Evolutionary conservation across 805 yeast species (phyloP).

Genomic region (Metschnikowia anglica): DNA sequence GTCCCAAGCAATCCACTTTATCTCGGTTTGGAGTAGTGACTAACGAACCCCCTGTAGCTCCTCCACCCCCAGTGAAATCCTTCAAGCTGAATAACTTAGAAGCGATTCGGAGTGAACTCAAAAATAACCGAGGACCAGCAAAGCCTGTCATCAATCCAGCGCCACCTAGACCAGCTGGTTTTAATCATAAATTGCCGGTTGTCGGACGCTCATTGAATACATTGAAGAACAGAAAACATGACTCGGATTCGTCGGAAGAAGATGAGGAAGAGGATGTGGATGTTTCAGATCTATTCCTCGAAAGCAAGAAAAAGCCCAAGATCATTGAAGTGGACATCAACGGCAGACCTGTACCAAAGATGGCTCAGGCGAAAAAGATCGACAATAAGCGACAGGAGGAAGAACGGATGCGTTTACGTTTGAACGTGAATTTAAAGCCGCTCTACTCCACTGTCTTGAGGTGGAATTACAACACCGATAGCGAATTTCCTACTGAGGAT

Average conservation of each 20-base stretch:
- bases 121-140: slow-evolving; percentile 21
- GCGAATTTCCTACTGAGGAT: slow-evolving; percentile 60
- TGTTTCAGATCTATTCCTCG: slow-evolving; percentile 42
- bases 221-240: slow-evolving; percentile 30
- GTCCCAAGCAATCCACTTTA: slow-evolving; percentile 36
- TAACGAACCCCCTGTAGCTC: slow-evolving; percentile 34
- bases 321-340: slow-evolving; percentile 44
- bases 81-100: slow-evolving; percentile 35
- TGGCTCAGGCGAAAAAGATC: slow-evolving; percentile 29
- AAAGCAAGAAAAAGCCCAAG: slow-evolving; percentile 35
- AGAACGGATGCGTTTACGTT: slow-evolving; percentile 72
- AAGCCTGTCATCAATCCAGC: slow-evolving; percentile 38
- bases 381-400: slow-evolving; percentile 53
- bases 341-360: slow-evolving; percentile 37
- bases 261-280: slow-evolving; percentile 36
- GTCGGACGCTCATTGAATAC: slow-evolving; percentile 42
- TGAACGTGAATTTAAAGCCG: slow-evolving; percentile 75
- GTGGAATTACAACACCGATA: slow-evolving; percentile 69
- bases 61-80: slow-evolving; percentile 31
- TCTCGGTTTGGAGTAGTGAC: slow-evolving; percentile 36
- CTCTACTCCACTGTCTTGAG: slow-evolving; percentile 64
- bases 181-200: slow-evolving; percentile 35
- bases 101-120: slow-evolving; percentile 34
- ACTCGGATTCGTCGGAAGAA: slow-evolving; percentile 36
- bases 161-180: slow-evolving; percentile 54